Evolutionary conservation across 441 rosid species (phyloP).

Genomic region (Croton setiger): DNA sequence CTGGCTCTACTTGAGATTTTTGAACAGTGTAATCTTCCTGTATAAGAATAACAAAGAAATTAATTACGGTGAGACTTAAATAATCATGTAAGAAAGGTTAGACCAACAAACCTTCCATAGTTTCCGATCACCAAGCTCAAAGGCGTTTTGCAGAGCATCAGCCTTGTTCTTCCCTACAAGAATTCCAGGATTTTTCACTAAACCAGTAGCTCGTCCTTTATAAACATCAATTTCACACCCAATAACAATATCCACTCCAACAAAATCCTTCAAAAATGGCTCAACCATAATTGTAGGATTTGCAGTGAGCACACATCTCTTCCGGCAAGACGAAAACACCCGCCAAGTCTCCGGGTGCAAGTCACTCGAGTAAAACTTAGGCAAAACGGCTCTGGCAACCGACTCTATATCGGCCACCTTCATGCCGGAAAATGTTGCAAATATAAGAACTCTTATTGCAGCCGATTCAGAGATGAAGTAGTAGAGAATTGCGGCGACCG

Average conservation of each 20-base stretch:
- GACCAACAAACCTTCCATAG: too few relatives aligned
- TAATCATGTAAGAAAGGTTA: too few relatives aligned
- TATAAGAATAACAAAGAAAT: too few relatives aligned
- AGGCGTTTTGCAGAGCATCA: conserved; percentile 32
- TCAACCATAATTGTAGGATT: conserved; percentile 58
- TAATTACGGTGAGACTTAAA: too few relatives aligned
- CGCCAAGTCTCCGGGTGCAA: conserved; percentile 51
- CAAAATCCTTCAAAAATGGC: conserved; percentile 38
- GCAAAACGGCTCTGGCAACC: conserved; percentile 43
- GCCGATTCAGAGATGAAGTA: conserved; percentile 45
- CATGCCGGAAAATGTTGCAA: conserved; percentile 37
- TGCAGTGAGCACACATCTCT: conserved; percentile 43
- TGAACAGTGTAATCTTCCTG: conserved; percentile 48
- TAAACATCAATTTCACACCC: conserved; percentile 45
- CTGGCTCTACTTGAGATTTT: conserved; percentile 14
- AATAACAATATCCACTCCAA: conserved; percentile 47
- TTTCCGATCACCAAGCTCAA: conserved; percentile 53
- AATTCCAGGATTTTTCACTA: conserved; percentile 38
- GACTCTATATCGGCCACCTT: conserved; percentile 40
- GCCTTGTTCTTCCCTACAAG: conserved; percentile 52
- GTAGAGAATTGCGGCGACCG: conserved; percentile 41
- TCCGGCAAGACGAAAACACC: conserved; percentile 48
- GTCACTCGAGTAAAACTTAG: conserved; percentile 46
- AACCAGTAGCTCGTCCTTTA: conserved; percentile 50
- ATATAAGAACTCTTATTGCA: conserved; percentile 42